Base-by-base conservation (phyloP, 176 grass and related monocot genomes). In the Zoysia pacifica region DNA sequence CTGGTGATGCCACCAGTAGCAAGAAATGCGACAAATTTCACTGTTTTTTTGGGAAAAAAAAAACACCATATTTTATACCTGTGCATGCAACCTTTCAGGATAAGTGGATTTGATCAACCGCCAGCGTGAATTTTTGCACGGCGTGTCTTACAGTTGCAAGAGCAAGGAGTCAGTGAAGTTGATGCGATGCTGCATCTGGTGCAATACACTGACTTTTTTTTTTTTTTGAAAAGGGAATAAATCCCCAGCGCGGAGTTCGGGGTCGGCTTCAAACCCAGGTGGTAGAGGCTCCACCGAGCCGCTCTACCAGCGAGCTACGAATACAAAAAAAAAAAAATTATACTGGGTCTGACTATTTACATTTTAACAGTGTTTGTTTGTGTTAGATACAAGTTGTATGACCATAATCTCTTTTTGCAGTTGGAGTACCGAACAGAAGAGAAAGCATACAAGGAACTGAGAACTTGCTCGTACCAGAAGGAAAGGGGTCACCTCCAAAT, bases 61-160 rank as follows among this genome's bases (percentile, higher is more conserved):
- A 28, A 28, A 28, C 28, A 28, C 28, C 16, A 35, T 48, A 45
- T 50, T 51, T 47, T 40, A 28, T 46, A 39, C 7, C 16, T 28
- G 28, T 28, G 28, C 11, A 4, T 8, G 64, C 62, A 9, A 55
- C 67, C 50, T 84, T 80, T 65, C 78, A 98, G 95, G 78, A 83
- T 98, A 90, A 91, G 85, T 58, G 87, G 80, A 39, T 91, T 91
- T 83, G 92, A 89, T 86, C 87, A 90, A 41, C 92, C 95, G 59
- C 88, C 92, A 65, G 87, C 95, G 38, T 79, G 92, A 89, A 71
- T 94, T 87, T 98, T 98, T 73, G 92, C 92, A 81, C 94, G 90
- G 90, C 84, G 88, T 72, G 79, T 98, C 38, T 70, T 98, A 73
- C 88, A 98, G 55, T 73, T 98, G 79, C 94, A 85, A 76, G 44